Percentiles rank a stretch among this genome's conserved stretches.
Conservation (phyloP, 2,329 filamentous ascomycete genomes). For the Macrophomina phaseolina region DNA sequence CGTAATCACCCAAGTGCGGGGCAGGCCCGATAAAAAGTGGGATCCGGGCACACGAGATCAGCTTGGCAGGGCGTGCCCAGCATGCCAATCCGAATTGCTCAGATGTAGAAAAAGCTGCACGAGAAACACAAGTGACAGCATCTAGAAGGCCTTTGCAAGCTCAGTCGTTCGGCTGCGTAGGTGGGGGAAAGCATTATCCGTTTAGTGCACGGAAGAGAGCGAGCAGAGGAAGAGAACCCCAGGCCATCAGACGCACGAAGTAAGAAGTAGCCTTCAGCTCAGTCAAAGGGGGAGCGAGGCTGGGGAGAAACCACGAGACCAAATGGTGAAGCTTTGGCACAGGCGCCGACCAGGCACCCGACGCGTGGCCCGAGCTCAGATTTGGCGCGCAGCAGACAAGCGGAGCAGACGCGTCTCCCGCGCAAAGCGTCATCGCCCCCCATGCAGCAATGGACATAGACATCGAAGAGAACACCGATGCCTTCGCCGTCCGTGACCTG, state of each 20-base stretch:
- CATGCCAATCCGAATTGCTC: background rate
- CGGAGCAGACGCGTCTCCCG: slow-evolving; percentile 17
- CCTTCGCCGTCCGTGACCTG: slow-evolving; percentile 69
- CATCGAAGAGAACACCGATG: slow-evolving; percentile 51
- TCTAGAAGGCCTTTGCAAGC: no score
- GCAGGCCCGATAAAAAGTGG: slow-evolving; percentile 10
- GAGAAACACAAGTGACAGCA: no score
- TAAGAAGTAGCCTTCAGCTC: no score
- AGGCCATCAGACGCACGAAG: no score
- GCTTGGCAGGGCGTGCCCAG: background rate
- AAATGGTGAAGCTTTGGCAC: background rate
- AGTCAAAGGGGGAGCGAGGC: no score
- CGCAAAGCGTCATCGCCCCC: slow-evolving; percentile 1
- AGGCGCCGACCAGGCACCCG: background rate
- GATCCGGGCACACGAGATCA: background rate
- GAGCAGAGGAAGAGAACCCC: no score
- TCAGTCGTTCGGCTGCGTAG: no score
- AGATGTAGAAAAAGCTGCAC: background rate
- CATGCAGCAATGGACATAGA: slow-evolving; percentile 26
- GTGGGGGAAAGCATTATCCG: no score
- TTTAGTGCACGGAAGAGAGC: no score
- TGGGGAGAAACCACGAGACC: background rate
- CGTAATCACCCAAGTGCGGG: slow-evolving; percentile 8
- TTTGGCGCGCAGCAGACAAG: slow-evolving; percentile 1
- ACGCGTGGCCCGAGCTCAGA: slow-evolving; percentile 5